Percentiles rank a stretch among this genome's conserved stretches.
Conservation (phyloP, 2,329 filamentous ascomycete species). For the Aspergillus alliaceus region DNA sequence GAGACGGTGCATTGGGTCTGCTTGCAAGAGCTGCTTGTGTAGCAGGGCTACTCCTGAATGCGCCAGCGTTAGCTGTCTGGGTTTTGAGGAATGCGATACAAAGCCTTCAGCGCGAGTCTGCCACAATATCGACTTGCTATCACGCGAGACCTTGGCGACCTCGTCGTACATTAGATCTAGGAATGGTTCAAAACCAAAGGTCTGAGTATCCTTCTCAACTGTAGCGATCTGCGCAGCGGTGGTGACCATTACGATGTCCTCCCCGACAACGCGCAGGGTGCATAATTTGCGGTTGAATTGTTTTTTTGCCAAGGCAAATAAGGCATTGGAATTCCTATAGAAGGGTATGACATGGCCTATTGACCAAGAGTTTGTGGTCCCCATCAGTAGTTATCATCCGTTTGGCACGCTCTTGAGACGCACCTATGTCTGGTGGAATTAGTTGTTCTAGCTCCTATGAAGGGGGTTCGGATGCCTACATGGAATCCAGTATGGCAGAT, state of each 20-base stretch:
- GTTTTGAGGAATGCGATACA: not conserved
- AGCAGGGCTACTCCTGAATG: not conserved
- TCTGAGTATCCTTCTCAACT: not conserved
- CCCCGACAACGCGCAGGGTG: not conserved
- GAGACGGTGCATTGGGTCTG: not conserved
- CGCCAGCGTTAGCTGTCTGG: not conserved
- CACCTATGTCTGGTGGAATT: not conserved
- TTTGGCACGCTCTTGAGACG: not conserved
- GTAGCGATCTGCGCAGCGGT: not conserved
- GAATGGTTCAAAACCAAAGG: not conserved
- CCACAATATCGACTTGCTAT: not conserved
- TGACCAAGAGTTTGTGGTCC: not conserved
- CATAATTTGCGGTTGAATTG: not conserved
- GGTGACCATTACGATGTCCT: not conserved
- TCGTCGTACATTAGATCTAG: not conserved
- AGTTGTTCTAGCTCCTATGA: not conserved
- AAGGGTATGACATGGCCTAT: not conserved
- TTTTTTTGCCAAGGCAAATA: not conserved
- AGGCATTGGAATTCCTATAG: not conserved
- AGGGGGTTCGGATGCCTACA: not conserved
- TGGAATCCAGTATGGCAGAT: not conserved
- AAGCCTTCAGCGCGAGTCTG: not conserved
- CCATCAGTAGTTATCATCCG: not conserved
- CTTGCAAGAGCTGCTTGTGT: not conserved
- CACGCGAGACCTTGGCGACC: not conserved